Conservation (phyloP, 495 filamentous ascomycete genomes). For the Lasiosphaeris hirsuta region DNA sequence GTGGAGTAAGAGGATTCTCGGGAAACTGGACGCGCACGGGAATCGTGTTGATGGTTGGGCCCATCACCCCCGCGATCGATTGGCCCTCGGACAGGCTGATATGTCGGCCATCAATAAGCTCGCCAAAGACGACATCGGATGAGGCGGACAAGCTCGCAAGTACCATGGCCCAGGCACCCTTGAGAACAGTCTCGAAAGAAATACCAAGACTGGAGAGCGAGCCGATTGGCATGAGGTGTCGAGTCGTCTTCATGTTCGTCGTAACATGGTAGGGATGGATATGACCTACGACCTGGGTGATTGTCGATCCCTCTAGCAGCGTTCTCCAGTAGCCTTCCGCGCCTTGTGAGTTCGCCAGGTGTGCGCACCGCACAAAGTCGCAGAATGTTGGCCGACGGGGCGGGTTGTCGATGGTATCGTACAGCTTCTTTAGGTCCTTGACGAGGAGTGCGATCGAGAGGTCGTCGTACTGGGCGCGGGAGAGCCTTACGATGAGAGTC, state of each 20-base stretch:
- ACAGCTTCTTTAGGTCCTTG: slow-evolving; percentile 43
- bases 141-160: slow-evolving; percentile 42
- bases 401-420: slow-evolving; percentile 32
- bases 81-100: slow-evolving; percentile 34
- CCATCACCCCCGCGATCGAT: slow-evolving; percentile 39
- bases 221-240: slow-evolving; percentile 33
- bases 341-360: slow-evolving; percentile 31
- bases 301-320: slow-evolving; percentile 38
- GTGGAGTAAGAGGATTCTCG: slow-evolving; percentile 38
- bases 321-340: slow-evolving; percentile 42
- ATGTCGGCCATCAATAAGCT: slow-evolving; percentile 48
- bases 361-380: slow-evolving; percentile 38
- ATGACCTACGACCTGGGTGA: slow-evolving; percentile 43
- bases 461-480: slow-evolving; percentile 47
- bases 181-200: slow-evolving; percentile 43
- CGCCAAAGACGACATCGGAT: slow-evolving; percentile 48
- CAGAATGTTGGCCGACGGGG: slow-evolving; percentile 39
- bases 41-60: slow-evolving; percentile 41
- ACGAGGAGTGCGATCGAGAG: slow-evolving; percentile 39
- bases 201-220: slow-evolving; percentile 33
- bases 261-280: slow-evolving; percentile 34
- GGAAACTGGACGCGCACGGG: slow-evolving; percentile 44
- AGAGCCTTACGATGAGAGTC: slow-evolving; percentile 40
- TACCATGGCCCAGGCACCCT: slow-evolving; percentile 47
- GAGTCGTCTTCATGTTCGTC: slow-evolving; percentile 33